Percentiles rank a stretch among this genome's conserved stretches.
Conservation (phyloP, 208 protist genomes). For the Blechomonas ayalai region DNA sequence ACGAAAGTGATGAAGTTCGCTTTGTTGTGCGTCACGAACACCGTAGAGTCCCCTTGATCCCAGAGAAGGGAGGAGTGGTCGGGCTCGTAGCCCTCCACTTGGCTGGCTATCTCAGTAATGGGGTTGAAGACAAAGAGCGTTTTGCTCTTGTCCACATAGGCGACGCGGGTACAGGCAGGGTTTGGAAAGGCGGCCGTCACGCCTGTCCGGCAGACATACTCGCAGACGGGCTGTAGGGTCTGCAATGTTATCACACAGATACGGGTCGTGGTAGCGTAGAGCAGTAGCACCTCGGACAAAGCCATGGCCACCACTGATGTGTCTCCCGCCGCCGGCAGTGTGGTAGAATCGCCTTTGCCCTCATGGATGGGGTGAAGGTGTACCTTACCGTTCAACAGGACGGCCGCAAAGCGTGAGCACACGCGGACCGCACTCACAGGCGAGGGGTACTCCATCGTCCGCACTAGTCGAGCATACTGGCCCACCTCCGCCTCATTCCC, state of each 20-base stretch:
- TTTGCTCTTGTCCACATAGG: conserved; percentile 85
- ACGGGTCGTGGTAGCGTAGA: conserved; percentile 83
- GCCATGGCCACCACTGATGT: conserved; percentile 65
- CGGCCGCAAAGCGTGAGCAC: conserved; percentile 69
- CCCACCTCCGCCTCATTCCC: conserved; percentile 4
- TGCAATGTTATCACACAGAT: conserved; percentile 80
- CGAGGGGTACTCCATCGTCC: conserved; percentile 70
- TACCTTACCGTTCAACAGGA: conserved; percentile 80
- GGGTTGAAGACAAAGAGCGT: conserved; percentile 86
- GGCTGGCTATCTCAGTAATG: conserved; percentile 76
- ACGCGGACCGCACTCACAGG: conserved; percentile 69
- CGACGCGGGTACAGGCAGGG: conserved; percentile 84
- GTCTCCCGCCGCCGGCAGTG: conserved; percentile 56
- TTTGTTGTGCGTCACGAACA: conserved; percentile 76
- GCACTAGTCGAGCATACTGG: conserved; percentile 30
- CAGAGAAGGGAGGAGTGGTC: conserved; percentile 78
- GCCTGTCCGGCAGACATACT: conserved; percentile 52
- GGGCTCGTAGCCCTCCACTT: conserved; percentile 63
- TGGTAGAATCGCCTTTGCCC: conserved; percentile 14
- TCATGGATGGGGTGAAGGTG: conserved; percentile 76
- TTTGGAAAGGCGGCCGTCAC: conserved; percentile 85
- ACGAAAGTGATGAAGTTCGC: conserved; percentile 85
- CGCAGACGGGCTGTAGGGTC: conserved; percentile 82
- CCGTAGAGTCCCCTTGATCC: conserved; percentile 88
- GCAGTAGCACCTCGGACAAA: conserved; percentile 89